Conservation (phyloP, 176 grass and related monocot genomes). For the Triticum monococcum region DNA sequence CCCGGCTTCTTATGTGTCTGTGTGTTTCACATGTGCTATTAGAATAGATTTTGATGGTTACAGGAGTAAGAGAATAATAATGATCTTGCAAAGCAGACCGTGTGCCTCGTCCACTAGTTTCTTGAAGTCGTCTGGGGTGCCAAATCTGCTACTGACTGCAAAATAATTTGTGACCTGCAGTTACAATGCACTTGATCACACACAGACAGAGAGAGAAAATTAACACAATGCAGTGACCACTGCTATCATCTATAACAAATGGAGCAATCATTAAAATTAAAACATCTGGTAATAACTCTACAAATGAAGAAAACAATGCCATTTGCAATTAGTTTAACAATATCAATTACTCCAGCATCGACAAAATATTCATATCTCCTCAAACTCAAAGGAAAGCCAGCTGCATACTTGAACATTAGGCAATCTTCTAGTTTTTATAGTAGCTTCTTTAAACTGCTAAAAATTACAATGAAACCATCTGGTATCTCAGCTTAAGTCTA, state of each 20-base stretch:
- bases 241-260: background rate
- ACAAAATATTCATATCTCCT: conserved; percentile 3
- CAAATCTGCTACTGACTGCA: conserved; percentile 97
- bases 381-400: conserved; percentile 16
- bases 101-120: conserved; percentile 93
- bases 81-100: conserved; percentile 44
- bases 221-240: background rate
- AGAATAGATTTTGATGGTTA: background rate
- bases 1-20: background rate
- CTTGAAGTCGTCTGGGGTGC: conserved; percentile 94
- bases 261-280: conserved; percentile 5
- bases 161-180: conserved; percentile 95
- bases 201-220: background rate
- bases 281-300: background rate
- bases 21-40: background rate
- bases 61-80: conserved; percentile 18
- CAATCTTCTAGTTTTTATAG: background rate
- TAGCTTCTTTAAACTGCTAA: background rate
- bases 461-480: background rate
- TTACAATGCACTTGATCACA: conserved; percentile 17
- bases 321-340: conserved; percentile 2
- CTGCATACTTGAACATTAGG: background rate
- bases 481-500: background rate
- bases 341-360: conserved; percentile 6
- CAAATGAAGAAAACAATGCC: background rate